Conservation (phyloP, 75 land plant species). For the Cunninghamia lanceolata region DNA sequence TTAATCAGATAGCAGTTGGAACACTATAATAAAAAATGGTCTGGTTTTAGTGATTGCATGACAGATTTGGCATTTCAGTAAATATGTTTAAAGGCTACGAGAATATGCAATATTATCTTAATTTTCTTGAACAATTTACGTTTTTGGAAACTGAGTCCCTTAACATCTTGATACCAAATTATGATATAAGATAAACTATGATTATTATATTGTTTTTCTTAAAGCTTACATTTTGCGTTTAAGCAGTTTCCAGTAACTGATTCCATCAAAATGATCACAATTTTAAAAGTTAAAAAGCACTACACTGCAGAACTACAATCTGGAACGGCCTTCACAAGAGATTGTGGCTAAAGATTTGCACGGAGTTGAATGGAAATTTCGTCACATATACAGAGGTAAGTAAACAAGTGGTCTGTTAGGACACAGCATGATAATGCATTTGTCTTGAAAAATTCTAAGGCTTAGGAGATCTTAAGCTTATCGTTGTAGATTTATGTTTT, state of each 20-base stretch:
- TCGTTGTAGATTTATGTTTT: neutral
- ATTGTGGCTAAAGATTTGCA: slow-evolving; percentile 43
- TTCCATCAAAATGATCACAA: neutral
- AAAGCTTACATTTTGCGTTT: neutral
- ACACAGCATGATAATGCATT: neutral
- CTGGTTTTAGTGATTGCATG: neutral
- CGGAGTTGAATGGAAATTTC: slow-evolving; percentile 40
- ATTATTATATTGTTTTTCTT: neutral
- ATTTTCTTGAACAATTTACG: neutral
- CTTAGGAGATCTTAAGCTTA: neutral
- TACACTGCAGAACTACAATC: slow-evolving; percentile 28
- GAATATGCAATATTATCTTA: neutral
- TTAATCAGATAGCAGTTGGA: neutral
- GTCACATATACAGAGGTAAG: slow-evolving; percentile 43
- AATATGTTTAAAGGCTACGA: neutral
- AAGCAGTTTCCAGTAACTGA: neutral
- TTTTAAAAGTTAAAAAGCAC: neutral
- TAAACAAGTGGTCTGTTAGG: neutral
- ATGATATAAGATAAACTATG: neutral
- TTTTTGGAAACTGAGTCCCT: neutral
- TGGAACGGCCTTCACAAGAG: slow-evolving; percentile 35
- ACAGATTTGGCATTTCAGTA: neutral
- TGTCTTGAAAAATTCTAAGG: neutral
- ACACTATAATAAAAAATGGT: neutral
- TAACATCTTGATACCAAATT: neutral